Evolutionary conservation across 108 stramenopile species (phyloP), one percentile per base, ranked within the genome.

Genomic region (Epipyxis sp.): DNA sequence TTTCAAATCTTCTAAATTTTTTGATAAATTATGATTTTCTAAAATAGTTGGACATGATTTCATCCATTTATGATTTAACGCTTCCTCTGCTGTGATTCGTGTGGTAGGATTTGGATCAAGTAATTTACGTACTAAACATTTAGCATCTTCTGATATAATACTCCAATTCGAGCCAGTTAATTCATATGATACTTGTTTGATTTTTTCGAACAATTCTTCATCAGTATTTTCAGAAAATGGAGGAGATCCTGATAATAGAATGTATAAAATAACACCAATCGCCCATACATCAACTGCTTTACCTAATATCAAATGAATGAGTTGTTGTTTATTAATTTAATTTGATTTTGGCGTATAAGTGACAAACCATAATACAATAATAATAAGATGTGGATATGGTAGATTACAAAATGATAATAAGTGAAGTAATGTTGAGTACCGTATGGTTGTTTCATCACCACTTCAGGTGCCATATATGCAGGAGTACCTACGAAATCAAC

Each of bases 391-490:
- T n/a, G n/a, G n/a, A n/a, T n/a, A n/a, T n/a, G n/a, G n/a, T n/a
- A n/a, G n/a, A n/a, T n/a, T n/a, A n/a, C n/a, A n/a, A n/a, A n/a
- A n/a, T n/a, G n/a, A n/a, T n/a, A n/a, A n/a, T n/a, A n/a, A n/a
- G n/a, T n/a, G n/a, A n/a, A n/a, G n/a, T n/a, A n/a, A n/a, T n/a
- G n/a, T n/a, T n/a, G n/a, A n/a, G n/a, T n/a, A n/a, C n/a, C n/a
- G 43, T 42, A 39, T 30, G 41, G 71, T 37, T 78, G 87, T 2
- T 92, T 91, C 76, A 88, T 62, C 57, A 77, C 37, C 0, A 86
- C 78, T 76, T 82, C 85, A 1, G 85, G 85, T 1, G 82, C 82
- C 46, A 79, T 76, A 80, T 86, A 86, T 1, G 69, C 78, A 44
- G 81, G 81, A 0, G 85, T 86, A 16, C 85, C 85, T 32, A 84